These are phyloP conservation scores for Globisporangium orthogonon DNA, from an alignment of 352 stramenopile species.

Conservation along the genomic window DNA sequence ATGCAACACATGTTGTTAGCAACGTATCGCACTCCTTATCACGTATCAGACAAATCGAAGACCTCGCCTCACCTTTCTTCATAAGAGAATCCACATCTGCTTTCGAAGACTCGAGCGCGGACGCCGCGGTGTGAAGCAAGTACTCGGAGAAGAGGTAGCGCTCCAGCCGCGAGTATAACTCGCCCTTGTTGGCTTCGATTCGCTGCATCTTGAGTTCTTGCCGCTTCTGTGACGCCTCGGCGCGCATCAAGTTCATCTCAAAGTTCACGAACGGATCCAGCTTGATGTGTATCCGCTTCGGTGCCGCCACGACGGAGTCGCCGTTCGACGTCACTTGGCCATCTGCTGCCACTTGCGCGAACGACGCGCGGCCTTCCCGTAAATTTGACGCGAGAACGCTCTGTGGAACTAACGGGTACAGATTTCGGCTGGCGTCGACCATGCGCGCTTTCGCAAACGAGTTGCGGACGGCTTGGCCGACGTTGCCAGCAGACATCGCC, in stretches of 20 bases:
- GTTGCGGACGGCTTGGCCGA: conserved; percentile 25
- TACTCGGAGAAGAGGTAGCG: conserved; percentile 79
- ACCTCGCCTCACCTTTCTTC: conserved; percentile 76
- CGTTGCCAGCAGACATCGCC: conserved; percentile 21
- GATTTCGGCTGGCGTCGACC: conserved; percentile 21
- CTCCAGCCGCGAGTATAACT: conserved; percentile 64
- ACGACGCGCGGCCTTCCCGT: conserved; percentile 2
- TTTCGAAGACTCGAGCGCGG: conserved; percentile 50
- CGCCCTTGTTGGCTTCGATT: conserved; percentile 78
- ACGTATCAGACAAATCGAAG: too few species aligned
- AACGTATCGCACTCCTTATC: too few species aligned
- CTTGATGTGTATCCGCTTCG: conserved; percentile 61
- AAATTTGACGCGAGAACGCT: neutral
- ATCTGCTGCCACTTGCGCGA: conserved; percentile 8
- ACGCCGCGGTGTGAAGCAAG: conserved; percentile 59
- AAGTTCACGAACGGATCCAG: conserved; percentile 79
- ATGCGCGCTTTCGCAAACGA: conserved; percentile 43
- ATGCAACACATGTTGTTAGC: conserved; percentile 2
- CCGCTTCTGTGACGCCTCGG: conserved; percentile 68
- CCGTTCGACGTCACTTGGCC: conserved; percentile 28
- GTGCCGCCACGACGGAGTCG: conserved; percentile 3
- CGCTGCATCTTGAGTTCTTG: conserved; percentile 83
- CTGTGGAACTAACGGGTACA: conserved; percentile 36
- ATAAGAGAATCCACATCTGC: conserved; percentile 55
- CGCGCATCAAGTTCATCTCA: conserved; percentile 75